These are phyloP conservation scores for Wickerhamomyces tratensis DNA, from an alignment of 805 yeast species.

Conservation along the genomic window DNA sequence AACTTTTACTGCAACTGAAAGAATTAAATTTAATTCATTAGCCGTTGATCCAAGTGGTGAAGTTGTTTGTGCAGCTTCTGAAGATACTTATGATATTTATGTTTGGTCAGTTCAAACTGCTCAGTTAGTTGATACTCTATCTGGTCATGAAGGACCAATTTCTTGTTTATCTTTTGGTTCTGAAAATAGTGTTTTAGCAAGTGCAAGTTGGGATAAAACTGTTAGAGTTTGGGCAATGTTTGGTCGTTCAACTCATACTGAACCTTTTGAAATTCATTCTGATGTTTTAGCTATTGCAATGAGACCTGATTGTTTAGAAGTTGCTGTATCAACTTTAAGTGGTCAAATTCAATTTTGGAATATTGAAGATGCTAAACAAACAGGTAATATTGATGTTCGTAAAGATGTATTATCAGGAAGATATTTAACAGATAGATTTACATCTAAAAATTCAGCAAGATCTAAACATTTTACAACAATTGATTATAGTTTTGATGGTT, in stretches of 20 bases:
- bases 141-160: conserved; percentile 96
- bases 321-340: conserved; percentile 81
- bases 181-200: conserved; percentile 69
- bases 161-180: conserved; percentile 79
- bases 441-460: conserved; percentile 71
- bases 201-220: conserved; percentile 96
- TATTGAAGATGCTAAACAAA: conserved; percentile 70
- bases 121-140: conserved; percentile 74
- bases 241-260: conserved; percentile 78
- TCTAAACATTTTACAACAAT: conserved; percentile 78
- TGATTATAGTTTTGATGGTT: conserved; percentile 83
- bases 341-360: conserved; percentile 85
- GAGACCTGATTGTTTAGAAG: conserved; percentile 88
- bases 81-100: conserved; percentile 81
- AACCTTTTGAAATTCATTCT: conserved; percentile 77
- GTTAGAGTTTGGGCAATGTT: conserved; percentile 90
- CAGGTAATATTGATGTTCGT: conserved; percentile 76
- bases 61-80: conserved; percentile 89
- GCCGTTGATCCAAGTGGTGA: conserved; percentile 98
- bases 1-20: conserved; percentile 83
- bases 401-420: conserved; percentile 85
- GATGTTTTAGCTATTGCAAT: conserved; percentile 78
- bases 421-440: conserved; percentile 70
- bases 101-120: conserved; percentile 98
- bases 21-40: conserved; percentile 77